A percentile compares a stretch with the other conserved stretches of the same genome.
These are phyloP conservation scores for Boletus bicolor DNA, from an alignment of 768 basidiomycete genomes.

Conservation along the genomic window DNA sequence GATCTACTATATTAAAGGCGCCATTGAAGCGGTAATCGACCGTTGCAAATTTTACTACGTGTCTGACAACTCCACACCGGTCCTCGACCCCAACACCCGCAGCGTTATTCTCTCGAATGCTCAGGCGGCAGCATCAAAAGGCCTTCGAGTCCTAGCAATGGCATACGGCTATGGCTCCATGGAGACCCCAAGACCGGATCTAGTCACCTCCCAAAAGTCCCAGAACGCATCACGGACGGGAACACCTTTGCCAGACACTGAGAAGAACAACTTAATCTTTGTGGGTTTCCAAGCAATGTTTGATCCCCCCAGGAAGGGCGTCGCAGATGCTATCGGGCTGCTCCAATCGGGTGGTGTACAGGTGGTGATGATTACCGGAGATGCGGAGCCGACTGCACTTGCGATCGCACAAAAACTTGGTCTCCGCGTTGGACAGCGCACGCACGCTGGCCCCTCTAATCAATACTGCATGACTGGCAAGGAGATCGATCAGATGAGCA, in stretches of 20 bases:
- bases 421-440: conserved; percentile 56
- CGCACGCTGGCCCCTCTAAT: conserved; percentile 24
- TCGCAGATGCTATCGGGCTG: conserved; percentile 82
- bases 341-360: conserved; percentile 87
- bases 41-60: conserved; percentile 89
- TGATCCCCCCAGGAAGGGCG: conserved; percentile 91
- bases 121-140: conserved; percentile 64
- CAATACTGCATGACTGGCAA: conserved; percentile 71
- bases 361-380: conserved; percentile 98
- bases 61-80: conserved; percentile 82
- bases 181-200: conserved; percentile 33
- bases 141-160: conserved; percentile 87
- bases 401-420: conserved; percentile 87
- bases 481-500: conserved; percentile 81
- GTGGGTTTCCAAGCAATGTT: conserved; percentile 94
- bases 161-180: conserved; percentile 77
- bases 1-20: conserved; percentile 88
- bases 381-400: conserved; percentile 86
- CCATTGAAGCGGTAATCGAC: conserved; percentile 83
- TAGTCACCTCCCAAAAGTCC: conserved; percentile 15
- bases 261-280: conserved; percentile 67
- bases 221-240: conserved; percentile 25
- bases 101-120: conserved; percentile 70
- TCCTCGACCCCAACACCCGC: conserved; percentile 65
- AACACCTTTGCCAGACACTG: conserved; percentile 35